Percentiles rank a stretch among this genome's conserved stretches.
Conservation (phyloP, 164 flowering plant species). For the Pachysandra terminalis region DNA sequence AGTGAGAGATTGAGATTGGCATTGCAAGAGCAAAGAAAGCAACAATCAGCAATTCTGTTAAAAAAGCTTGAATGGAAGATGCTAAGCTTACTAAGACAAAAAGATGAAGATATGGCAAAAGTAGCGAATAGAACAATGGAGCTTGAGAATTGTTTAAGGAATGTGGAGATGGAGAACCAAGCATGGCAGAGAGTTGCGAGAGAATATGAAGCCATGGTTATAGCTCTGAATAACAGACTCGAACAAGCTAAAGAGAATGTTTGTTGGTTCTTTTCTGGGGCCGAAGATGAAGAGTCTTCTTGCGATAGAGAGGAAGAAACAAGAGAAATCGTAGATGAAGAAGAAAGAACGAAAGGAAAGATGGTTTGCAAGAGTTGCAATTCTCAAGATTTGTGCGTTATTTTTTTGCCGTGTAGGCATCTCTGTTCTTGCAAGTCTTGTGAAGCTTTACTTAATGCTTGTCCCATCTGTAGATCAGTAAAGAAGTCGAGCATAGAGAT, state of each 20-base stretch:
- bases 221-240: slow-evolving; percentile 21
- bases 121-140: too few relatives aligned
- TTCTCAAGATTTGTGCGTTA: slow-evolving; percentile 13
- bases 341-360: slow-evolving; percentile 1
- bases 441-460: slow-evolving; percentile 27
- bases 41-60: slow-evolving; percentile 21
- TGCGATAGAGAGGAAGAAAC: not conserved
- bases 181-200: slow-evolving; percentile 26
- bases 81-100: too few relatives aligned
- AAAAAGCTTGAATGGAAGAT: slow-evolving; percentile 34
- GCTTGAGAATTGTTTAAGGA: too few relatives aligned
- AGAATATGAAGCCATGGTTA: slow-evolving; percentile 23
- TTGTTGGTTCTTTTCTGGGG: not conserved
- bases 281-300: slow-evolving; percentile 16
- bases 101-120: too few relatives aligned
- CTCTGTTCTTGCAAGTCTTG: slow-evolving; percentile 49
- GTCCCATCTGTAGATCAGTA: slow-evolving; percentile 41
- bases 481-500: slow-evolving; percentile 15
- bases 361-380: slow-evolving; percentile 27
- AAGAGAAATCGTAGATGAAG: not conserved
- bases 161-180: not conserved
- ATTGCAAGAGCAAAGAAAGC: slow-evolving; percentile 43
- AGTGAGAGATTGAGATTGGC: slow-evolving; percentile 37
- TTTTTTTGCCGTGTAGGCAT: slow-evolving; percentile 47
- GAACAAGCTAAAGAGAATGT: slow-evolving; percentile 9